Evolutionary conservation across 2,329 filamentous ascomycete species (phyloP).

Genomic region (Chrysoporthe austroafricana): DNA sequence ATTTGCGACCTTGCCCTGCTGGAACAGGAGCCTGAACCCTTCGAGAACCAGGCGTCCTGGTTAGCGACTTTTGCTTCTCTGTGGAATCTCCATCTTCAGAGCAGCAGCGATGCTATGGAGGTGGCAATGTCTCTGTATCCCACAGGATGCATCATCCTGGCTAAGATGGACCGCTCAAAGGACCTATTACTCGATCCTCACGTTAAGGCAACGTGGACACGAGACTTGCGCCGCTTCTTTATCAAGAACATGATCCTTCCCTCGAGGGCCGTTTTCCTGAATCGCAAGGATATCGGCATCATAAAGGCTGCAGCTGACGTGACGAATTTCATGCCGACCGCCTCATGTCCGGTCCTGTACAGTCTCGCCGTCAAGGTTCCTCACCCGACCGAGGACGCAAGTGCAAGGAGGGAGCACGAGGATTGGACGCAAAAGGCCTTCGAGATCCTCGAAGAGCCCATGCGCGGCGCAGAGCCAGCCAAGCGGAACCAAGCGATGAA

Average conservation of each 20-base stretch:
- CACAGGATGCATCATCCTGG: constrained; percentile 45
- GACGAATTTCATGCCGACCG: constrained; percentile 40
- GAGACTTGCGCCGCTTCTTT: constrained; percentile 53
- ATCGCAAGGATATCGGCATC: constrained; percentile 45
- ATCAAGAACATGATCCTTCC: constrained; percentile 56
- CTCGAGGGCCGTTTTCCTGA: constrained; percentile 51
- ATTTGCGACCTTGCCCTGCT: constrained; percentile 48
- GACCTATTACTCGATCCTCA: constrained; percentile 31
- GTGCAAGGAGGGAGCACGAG: constrained; percentile 43
- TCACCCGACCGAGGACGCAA: constrained; percentile 41
- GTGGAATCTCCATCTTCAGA: constrained; percentile 60
- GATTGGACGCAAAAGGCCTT: constrained; percentile 47
- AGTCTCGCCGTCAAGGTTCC: constrained; percentile 43
- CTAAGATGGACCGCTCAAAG: constrained; percentile 41
- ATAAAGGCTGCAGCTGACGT: constrained; percentile 47
- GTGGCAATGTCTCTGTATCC: constrained; percentile 53
- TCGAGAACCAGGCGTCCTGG: constrained; percentile 51
- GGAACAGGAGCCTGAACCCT: constrained; percentile 37
- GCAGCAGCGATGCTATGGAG: constrained; percentile 49
- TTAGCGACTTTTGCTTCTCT: constrained; percentile 49
- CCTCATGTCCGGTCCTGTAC: constrained; percentile 51
- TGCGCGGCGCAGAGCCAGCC: constrained; percentile 31
- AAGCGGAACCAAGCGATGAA: constrained; percentile 36
- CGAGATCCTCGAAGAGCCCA: constrained; percentile 36
- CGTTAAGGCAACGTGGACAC: constrained; percentile 47